These are phyloP conservation scores for Aspergillus ellipticus DNA, from an alignment of 495 filamentous ascomycete genomes.

Conservation along the genomic window DNA sequence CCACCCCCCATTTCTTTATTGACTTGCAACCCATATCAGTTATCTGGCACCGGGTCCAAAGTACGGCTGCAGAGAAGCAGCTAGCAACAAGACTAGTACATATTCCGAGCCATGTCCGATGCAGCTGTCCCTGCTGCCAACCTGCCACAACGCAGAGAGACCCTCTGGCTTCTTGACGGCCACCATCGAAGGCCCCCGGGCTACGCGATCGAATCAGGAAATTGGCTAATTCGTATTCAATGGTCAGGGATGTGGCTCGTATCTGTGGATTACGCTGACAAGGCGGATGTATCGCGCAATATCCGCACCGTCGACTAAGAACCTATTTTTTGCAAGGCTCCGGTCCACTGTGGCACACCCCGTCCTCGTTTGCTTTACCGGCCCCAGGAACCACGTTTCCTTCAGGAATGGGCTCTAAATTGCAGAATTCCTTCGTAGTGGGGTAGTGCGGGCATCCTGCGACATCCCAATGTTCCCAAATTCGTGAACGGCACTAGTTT, in stretches of 20 bases:
- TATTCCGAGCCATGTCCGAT: not conserved
- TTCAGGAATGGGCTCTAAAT: not conserved
- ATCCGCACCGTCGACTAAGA: not conserved
- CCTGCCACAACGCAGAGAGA: not conserved
- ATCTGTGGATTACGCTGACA: conserved; percentile 2
- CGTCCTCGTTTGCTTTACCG: not conserved
- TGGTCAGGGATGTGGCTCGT: not conserved
- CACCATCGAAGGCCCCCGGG: not conserved
- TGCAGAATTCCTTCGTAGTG: not conserved
- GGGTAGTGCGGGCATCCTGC: not conserved
- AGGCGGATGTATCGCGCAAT: not conserved
- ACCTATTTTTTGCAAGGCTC: not conserved
- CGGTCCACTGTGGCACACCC: not conserved
- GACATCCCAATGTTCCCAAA: not conserved
- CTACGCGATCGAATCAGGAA: not conserved
- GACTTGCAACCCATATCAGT: not conserved
- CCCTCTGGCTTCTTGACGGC: not conserved
- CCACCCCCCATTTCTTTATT: not conserved
- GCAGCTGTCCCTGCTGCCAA: not conserved
- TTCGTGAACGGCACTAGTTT: not conserved
- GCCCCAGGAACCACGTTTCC: conserved; percentile 4
- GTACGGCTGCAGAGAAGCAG: not conserved
- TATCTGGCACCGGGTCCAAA: not conserved
- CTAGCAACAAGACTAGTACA: not conserved
- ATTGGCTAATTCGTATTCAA: not conserved